A percentile compares a stretch with the other conserved stretches of the same genome.
phyloP scores from a whole-genome alignment of 306 rosid species.

The Cicer cuneatum region DNA sequence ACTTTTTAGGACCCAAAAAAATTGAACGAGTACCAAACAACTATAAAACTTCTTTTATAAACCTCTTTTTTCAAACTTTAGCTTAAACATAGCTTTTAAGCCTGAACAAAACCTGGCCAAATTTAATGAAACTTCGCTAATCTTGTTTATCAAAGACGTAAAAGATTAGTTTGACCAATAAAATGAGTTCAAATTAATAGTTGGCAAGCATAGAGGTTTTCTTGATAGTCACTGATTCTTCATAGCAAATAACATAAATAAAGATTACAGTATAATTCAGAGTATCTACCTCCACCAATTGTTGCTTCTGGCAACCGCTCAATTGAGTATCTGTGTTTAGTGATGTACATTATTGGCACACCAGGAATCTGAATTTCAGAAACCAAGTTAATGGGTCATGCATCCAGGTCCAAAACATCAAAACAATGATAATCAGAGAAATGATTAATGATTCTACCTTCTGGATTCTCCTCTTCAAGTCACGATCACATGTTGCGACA shows the following conservation, averaged over 20 bases:
- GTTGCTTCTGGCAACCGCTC: conserved; percentile 93
- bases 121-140: not conserved
- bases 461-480: conserved; percentile 89
- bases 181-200: conserved; percentile 9
- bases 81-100: no score
- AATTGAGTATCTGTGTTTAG: conserved; percentile 77
- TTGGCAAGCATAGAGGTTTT: not conserved
- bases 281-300: conserved; percentile 76
- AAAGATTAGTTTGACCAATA: not conserved
- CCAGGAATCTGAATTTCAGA: conserved; percentile 77
- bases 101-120: not conserved
- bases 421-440: not conserved
- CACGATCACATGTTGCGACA: conserved; percentile 94
- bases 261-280: not conserved
- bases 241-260: not conserved
- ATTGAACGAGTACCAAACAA: no score
- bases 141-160: conserved; percentile 19
- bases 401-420: conserved; percentile 14
- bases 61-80: no score
- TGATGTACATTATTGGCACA: conserved; percentile 94
- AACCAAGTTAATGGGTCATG: conserved; percentile 17
- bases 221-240: not conserved
- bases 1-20: no score
- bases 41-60: no score
- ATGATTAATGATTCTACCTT: conserved; percentile 59